These are phyloP conservation scores for Daldinia eschscholtzii DNA, from an alignment of 2,329 filamentous ascomycete species.

Conservation along the genomic window DNA sequence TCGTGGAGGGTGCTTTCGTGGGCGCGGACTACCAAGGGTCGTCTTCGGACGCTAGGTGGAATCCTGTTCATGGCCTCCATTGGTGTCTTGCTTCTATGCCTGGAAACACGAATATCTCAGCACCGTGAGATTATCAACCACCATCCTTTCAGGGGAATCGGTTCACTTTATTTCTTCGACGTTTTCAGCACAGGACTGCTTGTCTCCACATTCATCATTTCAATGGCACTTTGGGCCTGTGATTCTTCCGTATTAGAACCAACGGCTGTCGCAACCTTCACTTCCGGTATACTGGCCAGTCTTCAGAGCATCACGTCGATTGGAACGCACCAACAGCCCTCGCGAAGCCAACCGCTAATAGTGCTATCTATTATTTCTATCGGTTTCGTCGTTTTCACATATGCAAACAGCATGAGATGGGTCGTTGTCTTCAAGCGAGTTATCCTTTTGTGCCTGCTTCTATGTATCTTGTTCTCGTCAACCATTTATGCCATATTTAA, in stretches of 20 bases:
- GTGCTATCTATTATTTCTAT: conserved; percentile 57
- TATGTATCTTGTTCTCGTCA: conserved; percentile 55
- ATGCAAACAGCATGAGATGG: conserved; percentile 58
- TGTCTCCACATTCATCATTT: conserved; percentile 60
- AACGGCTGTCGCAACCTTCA: conserved; percentile 58
- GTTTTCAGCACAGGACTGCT: conserved; percentile 62
- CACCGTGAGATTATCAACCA: conserved; percentile 45
- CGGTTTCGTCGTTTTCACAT: conserved; percentile 60
- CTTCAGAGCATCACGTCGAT: conserved; percentile 54
- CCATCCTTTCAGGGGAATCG: conserved; percentile 53
- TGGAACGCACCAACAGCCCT: conserved; percentile 62
- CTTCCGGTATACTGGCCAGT: conserved; percentile 56
- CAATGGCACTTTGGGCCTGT: conserved; percentile 61
- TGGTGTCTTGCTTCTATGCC: conserved; percentile 55
- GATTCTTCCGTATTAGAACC: conserved; percentile 61
- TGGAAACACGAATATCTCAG: conserved; percentile 51
- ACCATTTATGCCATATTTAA: conserved; percentile 55
- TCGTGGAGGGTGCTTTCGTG: conserved; percentile 66
- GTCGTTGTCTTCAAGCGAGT: conserved; percentile 60
- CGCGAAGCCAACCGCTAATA: conserved; percentile 54
- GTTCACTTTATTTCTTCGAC: conserved; percentile 63
- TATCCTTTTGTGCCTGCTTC: conserved; percentile 56
- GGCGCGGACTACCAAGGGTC: conserved; percentile 61
- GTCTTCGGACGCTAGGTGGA: conserved; percentile 60
- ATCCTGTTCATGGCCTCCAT: conserved; percentile 59